Evolutionary conservation across 768 basidiomycete genomes (phyloP).

Genomic region (Tulasnella sp.): DNA sequence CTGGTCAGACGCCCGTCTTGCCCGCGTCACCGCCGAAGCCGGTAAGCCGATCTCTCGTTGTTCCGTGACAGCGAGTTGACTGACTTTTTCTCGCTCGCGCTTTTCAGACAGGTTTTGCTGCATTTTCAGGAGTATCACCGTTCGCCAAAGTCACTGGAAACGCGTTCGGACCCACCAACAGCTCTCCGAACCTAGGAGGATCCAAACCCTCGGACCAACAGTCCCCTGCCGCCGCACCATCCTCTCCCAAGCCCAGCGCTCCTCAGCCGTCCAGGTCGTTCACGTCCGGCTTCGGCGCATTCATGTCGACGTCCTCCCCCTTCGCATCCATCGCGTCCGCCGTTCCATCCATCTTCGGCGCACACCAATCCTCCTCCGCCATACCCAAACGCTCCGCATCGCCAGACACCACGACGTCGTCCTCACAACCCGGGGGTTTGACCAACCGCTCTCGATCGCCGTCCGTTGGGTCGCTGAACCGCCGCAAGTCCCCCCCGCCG

Average conservation of each 20-base stretch:
- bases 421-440: neutral
- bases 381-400: neutral
- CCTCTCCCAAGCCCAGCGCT: neutral
- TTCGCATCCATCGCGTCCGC: conserved; percentile 6
- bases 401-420: neutral
- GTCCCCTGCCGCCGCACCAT: neutral
- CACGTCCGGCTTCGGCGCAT: neutral
- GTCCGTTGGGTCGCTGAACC: neutral
- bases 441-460: conserved; percentile 9
- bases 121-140: conserved; percentile 7
- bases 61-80: no score
- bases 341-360: neutral
- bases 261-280: neutral
- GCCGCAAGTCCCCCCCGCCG: neutral
- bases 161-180: neutral
- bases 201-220: neutral
- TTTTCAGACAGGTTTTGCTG: conserved; percentile 14
- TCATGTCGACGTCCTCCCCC: conserved; percentile 7
- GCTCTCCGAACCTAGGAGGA: neutral
- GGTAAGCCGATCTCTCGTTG: no score
- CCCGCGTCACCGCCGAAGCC: neutral
- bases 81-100: neutral
- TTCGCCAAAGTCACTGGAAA: conserved; percentile 10
- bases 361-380: neutral
- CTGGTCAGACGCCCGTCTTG: neutral